phyloP scores from a whole-genome alignment of 768 basidiomycete species.

The Termitomyces heimii region DNA sequence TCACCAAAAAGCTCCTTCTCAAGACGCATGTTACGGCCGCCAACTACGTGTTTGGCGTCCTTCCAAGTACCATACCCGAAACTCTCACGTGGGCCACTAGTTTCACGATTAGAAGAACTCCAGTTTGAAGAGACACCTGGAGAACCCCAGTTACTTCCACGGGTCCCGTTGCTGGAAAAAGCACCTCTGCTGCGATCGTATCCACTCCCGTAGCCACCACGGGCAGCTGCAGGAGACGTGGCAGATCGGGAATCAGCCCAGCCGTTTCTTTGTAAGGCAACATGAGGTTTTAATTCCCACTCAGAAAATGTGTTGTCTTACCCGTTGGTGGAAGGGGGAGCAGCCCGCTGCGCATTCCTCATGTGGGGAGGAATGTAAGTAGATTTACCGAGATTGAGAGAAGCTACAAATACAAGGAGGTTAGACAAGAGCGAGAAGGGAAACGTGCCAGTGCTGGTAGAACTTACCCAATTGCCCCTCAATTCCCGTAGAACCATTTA shows the following conservation, averaged over 20 bases:
- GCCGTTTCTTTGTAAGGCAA: constrained; percentile 38
- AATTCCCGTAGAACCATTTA: constrained; percentile 69
- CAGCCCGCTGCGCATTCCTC: constrained; percentile 83
- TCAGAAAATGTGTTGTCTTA: constrained; percentile 22
- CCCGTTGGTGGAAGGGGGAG: constrained; percentile 60
- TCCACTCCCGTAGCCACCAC: constrained; percentile 39
- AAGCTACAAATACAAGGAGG: constrained; percentile 36
- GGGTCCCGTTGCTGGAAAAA: constrained; percentile 27
- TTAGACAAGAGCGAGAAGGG: constrained; percentile 3
- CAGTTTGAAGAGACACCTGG: constrained; percentile 26
- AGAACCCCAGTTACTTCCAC: constrained; percentile 40
- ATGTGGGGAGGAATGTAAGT: constrained; percentile 88
- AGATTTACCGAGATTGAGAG: constrained; percentile 74
- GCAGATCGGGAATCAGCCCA: constrained; percentile 70
- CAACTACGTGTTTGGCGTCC: constrained; percentile 84
- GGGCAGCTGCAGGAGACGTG: constrained; percentile 50
- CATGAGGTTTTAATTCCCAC: constrained; percentile 10
- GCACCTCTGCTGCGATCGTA: constrained; percentile 35
- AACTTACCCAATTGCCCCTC: constrained; percentile 69
- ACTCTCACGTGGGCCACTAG: constrained; percentile 39
- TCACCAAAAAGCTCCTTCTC: constrained; percentile 98
- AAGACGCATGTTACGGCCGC: constrained; percentile 75
- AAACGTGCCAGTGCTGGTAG: constrained; percentile 5
- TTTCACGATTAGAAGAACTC: constrained; percentile 26
- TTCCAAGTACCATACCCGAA: constrained; percentile 78